These are phyloP conservation scores for Gossypium gossypioides DNA, from an alignment of 441 rosid species.

Conservation along the genomic window DNA sequence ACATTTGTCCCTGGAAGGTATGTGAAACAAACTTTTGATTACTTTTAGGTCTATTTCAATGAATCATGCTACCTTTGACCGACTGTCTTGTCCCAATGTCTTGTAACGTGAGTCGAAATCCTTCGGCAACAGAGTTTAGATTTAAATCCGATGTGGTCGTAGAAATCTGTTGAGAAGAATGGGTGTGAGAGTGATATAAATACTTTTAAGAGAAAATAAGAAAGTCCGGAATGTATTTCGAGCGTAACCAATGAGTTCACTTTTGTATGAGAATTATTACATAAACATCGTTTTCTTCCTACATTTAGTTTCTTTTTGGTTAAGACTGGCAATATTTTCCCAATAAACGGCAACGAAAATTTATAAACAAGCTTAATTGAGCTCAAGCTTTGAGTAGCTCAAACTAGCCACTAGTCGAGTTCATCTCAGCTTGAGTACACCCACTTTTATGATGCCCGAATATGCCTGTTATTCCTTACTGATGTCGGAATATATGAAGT, in stretches of 20 bases:
- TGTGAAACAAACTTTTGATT: background rate
- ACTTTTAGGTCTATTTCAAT: background rate
- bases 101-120: background rate
- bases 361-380: background rate
- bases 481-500: too few relatives aligned
- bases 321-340: background rate
- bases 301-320: background rate
- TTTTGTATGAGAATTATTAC: background rate
- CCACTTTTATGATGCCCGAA: too few relatives aligned
- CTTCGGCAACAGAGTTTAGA: background rate
- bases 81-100: background rate
- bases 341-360: background rate
- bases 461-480: too few relatives aligned
- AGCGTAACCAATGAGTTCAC: background rate
- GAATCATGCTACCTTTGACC: background rate
- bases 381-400: too few relatives aligned
- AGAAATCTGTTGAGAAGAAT: background rate
- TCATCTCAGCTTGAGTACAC: too few relatives aligned
- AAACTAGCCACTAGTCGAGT: too few relatives aligned
- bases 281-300: background rate
- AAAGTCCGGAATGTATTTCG: background rate
- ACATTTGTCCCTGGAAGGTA: slow-evolving; percentile 92
- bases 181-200: background rate
- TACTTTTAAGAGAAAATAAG: background rate
- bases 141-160: background rate